Evolutionary conservation across 352 stramenopile species (phyloP).

Genomic region (Pythium chondricola): DNA sequence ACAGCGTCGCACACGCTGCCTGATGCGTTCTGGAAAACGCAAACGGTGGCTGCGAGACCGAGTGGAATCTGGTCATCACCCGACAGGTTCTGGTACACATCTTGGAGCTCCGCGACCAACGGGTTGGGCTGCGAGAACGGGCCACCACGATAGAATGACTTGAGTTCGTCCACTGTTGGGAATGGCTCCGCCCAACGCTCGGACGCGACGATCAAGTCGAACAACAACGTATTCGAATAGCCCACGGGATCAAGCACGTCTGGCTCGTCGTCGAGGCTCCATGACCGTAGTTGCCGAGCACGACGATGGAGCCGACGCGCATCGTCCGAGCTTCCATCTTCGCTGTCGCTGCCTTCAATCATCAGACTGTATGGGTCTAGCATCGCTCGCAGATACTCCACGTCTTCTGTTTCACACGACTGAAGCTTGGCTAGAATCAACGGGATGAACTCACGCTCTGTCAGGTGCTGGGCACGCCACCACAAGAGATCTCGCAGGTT

Average conservation of each 20-base stretch:
- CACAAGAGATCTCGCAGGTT: neutral
- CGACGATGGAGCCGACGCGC: too few species aligned
- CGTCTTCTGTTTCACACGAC: slow-evolving; percentile 1
- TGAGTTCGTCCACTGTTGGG: neutral
- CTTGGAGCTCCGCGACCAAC: neutral
- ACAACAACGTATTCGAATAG: neutral
- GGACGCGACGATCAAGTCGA: slow-evolving; percentile 2
- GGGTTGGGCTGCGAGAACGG: neutral
- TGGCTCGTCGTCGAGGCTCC: neutral
- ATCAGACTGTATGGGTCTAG: slow-evolving; percentile 2
- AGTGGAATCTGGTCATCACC: too few species aligned
- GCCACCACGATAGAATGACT: neutral
- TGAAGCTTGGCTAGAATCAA: slow-evolving; percentile 2
- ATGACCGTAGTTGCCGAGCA: too few species aligned
- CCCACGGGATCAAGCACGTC: neutral
- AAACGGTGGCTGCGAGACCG: too few species aligned
- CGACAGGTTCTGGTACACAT: too few species aligned
- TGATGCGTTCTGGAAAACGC: too few species aligned
- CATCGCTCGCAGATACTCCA: neutral
- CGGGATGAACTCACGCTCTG: neutral
- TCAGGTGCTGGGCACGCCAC: neutral
- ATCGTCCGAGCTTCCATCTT: too few species aligned
- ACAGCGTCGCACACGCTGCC: neutral
- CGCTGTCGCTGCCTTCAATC: too few species aligned
- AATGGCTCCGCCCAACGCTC: neutral